Conservation (phyloP, 2,329 filamentous ascomycete species). For the Phaeosphaeriaceae sp. region DNA sequence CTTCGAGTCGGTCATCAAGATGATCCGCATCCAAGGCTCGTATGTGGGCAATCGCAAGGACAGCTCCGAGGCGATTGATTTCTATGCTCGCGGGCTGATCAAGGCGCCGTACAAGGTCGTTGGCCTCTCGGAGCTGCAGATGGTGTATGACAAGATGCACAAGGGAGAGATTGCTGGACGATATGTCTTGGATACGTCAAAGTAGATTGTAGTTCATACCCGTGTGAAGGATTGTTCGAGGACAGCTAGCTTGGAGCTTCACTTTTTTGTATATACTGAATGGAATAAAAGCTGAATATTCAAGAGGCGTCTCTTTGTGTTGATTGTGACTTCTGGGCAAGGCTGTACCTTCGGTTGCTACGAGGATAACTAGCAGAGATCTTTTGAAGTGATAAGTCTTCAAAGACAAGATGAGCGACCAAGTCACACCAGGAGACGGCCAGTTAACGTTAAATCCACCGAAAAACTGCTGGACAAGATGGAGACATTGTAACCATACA, state of each 20-base stretch:
- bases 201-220: conserved; percentile 22
- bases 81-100: conserved; percentile 84
- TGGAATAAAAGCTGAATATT: neutral
- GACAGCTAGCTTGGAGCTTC: neutral
- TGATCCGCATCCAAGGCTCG: conserved; percentile 85
- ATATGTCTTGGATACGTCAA: conserved; percentile 75
- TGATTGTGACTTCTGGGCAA: too few species aligned
- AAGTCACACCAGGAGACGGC: too few species aligned
- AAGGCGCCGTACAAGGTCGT: conserved; percentile 86
- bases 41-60: conserved; percentile 95
- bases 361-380: too few species aligned
- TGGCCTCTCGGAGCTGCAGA: conserved; percentile 78
- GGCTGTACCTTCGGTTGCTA: too few species aligned
- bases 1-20: conserved; percentile 86
- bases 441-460: too few species aligned
- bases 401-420: too few species aligned
- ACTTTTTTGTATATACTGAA: neutral
- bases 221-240: neutral
- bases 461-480: too few species aligned
- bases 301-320: neutral
- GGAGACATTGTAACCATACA: too few species aligned
- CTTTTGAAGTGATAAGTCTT: too few species aligned
- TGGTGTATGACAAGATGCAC: conserved; percentile 76
- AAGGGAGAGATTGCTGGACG: conserved; percentile 76
- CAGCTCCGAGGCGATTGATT: conserved; percentile 86